Evolutionary conservation across 805 yeast species (phyloP).

Genomic region (Candida coquimbonensis): DNA sequence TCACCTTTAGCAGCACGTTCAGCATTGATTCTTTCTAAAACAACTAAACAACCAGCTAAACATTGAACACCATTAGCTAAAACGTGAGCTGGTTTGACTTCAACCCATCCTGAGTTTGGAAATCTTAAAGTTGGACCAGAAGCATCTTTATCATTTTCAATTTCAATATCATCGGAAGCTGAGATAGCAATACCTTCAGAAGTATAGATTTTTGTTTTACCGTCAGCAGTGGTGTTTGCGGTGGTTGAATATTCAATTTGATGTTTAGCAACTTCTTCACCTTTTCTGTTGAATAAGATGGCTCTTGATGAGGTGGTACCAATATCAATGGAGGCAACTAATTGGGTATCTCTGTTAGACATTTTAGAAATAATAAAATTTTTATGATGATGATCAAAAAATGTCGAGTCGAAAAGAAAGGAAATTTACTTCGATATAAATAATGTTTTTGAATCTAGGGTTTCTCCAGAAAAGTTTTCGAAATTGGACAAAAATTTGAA

Average conservation of each 20-base stretch:
- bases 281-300: slow-evolving; percentile 66
- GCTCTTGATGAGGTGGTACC: slow-evolving; percentile 93
- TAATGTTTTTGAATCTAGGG: no score
- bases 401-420: no score
- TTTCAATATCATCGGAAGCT: slow-evolving; percentile 46
- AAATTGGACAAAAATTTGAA: no score
- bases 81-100: slow-evolving; percentile 81
- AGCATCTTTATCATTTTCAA: slow-evolving; percentile 42
- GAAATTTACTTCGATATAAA: no score
- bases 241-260: slow-evolving; percentile 85
- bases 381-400: no score
- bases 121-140: slow-evolving; percentile 65
- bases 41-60: slow-evolving; percentile 55
- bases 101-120: slow-evolving; percentile 90
- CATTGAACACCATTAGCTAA: slow-evolving; percentile 77
- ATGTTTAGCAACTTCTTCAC: slow-evolving; percentile 77
- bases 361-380: slow-evolving; percentile 2
- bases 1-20: slow-evolving; percentile 35
- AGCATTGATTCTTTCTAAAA: slow-evolving; percentile 50
- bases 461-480: no score
- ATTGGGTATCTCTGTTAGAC: slow-evolving; percentile 21
- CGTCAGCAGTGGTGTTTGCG: slow-evolving; percentile 43
- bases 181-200: slow-evolving; percentile 70
- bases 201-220: slow-evolving; percentile 52
- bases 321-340: slow-evolving; percentile 70